These are phyloP conservation scores for Polychaeton citri DNA, from an alignment of 2,329 filamentous ascomycete genomes.

Conservation along the genomic window DNA sequence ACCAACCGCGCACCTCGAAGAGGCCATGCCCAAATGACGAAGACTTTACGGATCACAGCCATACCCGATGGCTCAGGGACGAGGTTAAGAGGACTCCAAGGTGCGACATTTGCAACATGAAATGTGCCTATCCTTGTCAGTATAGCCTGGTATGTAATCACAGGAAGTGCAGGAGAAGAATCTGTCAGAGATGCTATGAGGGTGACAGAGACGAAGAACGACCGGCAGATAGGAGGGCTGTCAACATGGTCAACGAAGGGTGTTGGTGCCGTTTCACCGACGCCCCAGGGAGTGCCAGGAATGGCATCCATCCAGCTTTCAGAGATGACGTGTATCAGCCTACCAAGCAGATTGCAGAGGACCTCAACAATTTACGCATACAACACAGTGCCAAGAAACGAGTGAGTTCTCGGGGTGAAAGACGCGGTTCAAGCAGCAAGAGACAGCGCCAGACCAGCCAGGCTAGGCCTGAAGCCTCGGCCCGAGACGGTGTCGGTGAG, in stretches of 20 bases:
- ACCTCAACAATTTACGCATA: background rate
- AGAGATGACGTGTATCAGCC: background rate
- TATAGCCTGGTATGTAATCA: background rate
- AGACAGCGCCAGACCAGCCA: no score
- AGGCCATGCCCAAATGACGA: background rate
- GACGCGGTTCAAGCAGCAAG: background rate
- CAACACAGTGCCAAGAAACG: background rate
- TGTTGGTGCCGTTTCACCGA: conserved; percentile 7
- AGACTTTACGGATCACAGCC: background rate
- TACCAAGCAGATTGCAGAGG: background rate
- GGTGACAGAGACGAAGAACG: conserved; percentile 2
- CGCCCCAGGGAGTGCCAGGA: background rate
- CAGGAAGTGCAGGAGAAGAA: conserved; percentile 5
- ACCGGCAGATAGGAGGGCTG: conserved; percentile 3
- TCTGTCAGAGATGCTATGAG: conserved; percentile 10
- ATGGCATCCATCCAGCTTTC: background rate
- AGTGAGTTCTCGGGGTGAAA: background rate
- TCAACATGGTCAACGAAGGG: conserved; percentile 6
- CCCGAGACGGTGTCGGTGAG: background rate
- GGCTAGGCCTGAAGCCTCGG: no score
- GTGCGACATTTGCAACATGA: conserved; percentile 11
- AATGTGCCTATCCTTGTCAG: conserved; percentile 3
- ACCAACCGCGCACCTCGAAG: background rate
- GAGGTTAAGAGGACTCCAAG: conserved; percentile 10
- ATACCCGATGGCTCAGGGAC: conserved; percentile 7